Evolutionary conservation across 2,329 filamentous ascomycete genomes (phyloP).

Genomic region (Ophiobolus disseminans): DNA sequence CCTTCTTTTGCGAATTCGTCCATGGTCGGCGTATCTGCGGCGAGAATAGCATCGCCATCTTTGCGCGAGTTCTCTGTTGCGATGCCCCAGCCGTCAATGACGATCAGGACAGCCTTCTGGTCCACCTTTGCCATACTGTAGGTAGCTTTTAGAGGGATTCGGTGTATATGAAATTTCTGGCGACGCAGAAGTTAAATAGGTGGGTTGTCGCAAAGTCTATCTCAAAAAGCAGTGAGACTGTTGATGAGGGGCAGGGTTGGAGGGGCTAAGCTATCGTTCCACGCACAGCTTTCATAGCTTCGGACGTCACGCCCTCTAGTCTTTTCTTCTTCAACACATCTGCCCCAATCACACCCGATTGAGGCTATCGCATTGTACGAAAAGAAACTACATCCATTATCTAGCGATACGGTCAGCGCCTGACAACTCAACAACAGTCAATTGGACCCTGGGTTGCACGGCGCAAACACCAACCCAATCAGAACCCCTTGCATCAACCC

Average conservation of each 20-base stretch:
- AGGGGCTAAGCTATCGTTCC: slow-evolving; percentile 21
- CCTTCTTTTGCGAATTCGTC: slow-evolving; percentile 74
- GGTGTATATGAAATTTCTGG: too few species aligned
- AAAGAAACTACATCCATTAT: slow-evolving; percentile 13
- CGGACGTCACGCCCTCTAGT: slow-evolving; percentile 31
- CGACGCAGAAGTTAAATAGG: too few species aligned
- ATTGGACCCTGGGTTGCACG: slow-evolving; percentile 10
- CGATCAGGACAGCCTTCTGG: slow-evolving; percentile 78
- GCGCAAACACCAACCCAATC: slow-evolving; percentile 20
- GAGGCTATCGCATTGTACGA: slow-evolving; percentile 21
- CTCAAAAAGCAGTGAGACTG: slow-evolving; percentile 11
- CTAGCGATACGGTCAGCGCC: slow-evolving; percentile 12
- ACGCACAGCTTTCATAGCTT: slow-evolving; percentile 22
- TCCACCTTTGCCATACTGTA: slow-evolving; percentile 68
- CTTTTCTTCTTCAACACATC: slow-evolving; percentile 17
- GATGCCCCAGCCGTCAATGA: slow-evolving; percentile 99
- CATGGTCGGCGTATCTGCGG: slow-evolving; percentile 93
- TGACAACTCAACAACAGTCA: slow-evolving; percentile 6
- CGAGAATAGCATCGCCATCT: slow-evolving; percentile 92
- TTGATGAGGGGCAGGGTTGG: slow-evolving; percentile 36
- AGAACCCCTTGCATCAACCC: slow-evolving; percentile 14
- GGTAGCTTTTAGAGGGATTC: slow-evolving; percentile 41
- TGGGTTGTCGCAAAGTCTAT: not conserved
- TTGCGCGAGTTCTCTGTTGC: slow-evolving; percentile 80
- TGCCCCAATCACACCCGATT: slow-evolving; percentile 32